phyloP scores from a whole-genome alignment of 257 asterid genomes.

The Solanum lycopersicoides region DNA sequence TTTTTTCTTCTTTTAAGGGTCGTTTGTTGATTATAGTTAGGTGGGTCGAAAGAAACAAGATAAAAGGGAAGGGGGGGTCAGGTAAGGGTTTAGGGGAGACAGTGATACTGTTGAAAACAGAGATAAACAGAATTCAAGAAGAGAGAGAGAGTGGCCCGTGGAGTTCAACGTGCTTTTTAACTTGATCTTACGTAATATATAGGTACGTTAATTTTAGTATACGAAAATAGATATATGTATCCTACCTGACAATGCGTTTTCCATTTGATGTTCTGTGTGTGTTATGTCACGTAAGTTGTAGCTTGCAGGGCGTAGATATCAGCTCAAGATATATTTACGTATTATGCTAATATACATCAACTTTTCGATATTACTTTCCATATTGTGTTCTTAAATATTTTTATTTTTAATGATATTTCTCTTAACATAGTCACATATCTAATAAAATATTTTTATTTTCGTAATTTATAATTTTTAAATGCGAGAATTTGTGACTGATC shows the following conservation, averaged over 20 bases:
- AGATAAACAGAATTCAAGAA: background rate
- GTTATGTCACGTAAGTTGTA: background rate
- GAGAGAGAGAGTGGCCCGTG: background rate
- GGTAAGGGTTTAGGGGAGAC: background rate
- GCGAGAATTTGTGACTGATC: rapidly evolving
- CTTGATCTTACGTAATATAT: too few relatives aligned
- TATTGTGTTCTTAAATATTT: rapidly evolving
- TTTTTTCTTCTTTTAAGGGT: background rate
- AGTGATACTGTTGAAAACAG: background rate
- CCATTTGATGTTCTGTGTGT: background rate
- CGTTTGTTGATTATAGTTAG: background rate
- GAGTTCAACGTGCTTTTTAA: background rate
- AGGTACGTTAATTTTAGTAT: too few relatives aligned
- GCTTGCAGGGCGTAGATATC: background rate
- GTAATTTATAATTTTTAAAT: background rate
- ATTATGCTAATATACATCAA: background rate
- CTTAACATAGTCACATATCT: rapidly evolving
- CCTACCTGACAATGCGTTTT: too few relatives aligned
- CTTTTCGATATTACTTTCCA: too few relatives aligned
- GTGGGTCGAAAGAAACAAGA: background rate
- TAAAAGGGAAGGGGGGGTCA: background rate
- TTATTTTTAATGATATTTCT: background rate
- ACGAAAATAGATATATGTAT: background rate
- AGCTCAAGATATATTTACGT: rapidly evolving
- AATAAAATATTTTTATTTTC: background rate